A percentile compares a stretch with the other conserved stretches of the same genome.
These are phyloP conservation scores for Stephania yunnanensis DNA, from an alignment of 164 flowering plant species.

Conservation along the genomic window DNA sequence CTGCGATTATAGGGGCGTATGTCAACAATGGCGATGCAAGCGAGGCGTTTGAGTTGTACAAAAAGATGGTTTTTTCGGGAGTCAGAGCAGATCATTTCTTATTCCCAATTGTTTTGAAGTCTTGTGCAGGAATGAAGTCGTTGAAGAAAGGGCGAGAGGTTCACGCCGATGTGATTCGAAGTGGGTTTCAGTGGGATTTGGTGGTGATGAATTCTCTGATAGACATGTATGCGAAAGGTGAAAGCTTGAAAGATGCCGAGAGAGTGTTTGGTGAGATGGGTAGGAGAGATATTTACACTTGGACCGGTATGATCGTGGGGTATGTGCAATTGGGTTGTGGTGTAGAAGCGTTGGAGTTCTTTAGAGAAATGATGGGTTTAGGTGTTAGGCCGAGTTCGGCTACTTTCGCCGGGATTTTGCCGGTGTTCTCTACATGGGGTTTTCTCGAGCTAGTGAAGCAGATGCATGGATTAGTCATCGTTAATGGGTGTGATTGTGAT, in stretches of 20 bases:
- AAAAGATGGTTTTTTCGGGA: slow-evolving; percentile 18
- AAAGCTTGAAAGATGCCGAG: slow-evolving; percentile 20
- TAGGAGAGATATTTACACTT: slow-evolving; percentile 24
- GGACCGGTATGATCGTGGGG: slow-evolving; percentile 25
- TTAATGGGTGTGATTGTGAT: slow-evolving; percentile 19
- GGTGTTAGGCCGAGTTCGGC: slow-evolving; percentile 21
- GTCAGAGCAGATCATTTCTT: slow-evolving; percentile 23
- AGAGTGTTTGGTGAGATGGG: slow-evolving; percentile 16
- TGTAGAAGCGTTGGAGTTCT: slow-evolving; percentile 20
- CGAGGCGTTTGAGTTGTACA: slow-evolving; percentile 13
- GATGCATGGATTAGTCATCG: slow-evolving; percentile 24
- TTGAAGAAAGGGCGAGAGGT: slow-evolving; percentile 16
- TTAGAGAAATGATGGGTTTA: slow-evolving; percentile 21
- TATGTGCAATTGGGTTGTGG: slow-evolving; percentile 19
- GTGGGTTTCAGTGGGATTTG: slow-evolving; percentile 26
- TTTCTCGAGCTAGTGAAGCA: slow-evolving; percentile 20
- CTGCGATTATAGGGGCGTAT: slow-evolving; percentile 23
- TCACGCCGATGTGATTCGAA: slow-evolving; percentile 17
- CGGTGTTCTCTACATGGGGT: slow-evolving; percentile 24
- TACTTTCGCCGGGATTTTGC: slow-evolving; percentile 23
- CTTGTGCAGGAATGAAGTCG: slow-evolving; percentile 22
- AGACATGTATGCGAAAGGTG: slow-evolving; percentile 30
- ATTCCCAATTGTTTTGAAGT: slow-evolving; percentile 28
- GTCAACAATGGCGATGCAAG: slow-evolving; percentile 11
- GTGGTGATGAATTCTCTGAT: slow-evolving; percentile 28